phyloP scores from a whole-genome alignment of 257 asterid species.

The Fraxinus pennsylvanica region DNA sequence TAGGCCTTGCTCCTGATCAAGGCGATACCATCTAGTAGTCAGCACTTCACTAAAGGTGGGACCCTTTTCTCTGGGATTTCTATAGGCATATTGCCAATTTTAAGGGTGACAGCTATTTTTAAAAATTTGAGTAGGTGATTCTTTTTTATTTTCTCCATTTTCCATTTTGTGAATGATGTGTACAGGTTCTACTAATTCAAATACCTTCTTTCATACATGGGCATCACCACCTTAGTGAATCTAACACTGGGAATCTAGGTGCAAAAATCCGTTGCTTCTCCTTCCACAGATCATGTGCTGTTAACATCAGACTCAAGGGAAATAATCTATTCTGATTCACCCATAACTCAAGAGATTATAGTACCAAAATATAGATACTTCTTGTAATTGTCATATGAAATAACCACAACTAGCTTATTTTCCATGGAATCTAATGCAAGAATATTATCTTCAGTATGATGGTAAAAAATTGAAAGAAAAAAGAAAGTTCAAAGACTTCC shows the following conservation, averaged over 20 bases:
- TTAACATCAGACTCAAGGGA: neutral
- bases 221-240: neutral
- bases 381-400: neutral
- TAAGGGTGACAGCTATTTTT: neutral
- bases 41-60: neutral
- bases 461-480: neutral
- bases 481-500: neutral
- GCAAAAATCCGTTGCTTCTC: neutral
- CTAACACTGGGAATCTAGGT: no score
- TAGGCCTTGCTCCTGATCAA: neutral
- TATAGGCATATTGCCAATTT: neutral
- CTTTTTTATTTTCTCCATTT: neutral
- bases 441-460: neutral
- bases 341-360: neutral
- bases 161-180: neutral
- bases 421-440: neutral
- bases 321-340: neutral
- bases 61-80: neutral
- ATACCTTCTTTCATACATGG: neutral
- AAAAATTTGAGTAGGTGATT: neutral
- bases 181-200: neutral
- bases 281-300: neutral
- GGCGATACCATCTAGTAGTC: neutral
- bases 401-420: neutral
- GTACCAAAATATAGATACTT: neutral